phyloP scores from a whole-genome alignment of 2,329 filamentous ascomycete species.

The Calonectria hawksworthii region DNA sequence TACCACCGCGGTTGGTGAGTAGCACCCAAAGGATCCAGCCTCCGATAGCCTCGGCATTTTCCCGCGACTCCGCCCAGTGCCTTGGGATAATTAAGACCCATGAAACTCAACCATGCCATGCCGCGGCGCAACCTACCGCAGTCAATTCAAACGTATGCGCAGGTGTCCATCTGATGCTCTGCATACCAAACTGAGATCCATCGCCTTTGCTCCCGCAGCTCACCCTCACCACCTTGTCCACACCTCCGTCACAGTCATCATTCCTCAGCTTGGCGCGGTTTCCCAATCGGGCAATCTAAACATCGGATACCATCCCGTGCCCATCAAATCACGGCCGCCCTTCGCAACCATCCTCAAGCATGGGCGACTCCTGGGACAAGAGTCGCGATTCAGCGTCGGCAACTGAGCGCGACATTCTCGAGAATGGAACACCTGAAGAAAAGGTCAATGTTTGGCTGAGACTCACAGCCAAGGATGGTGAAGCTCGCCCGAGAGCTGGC shows the following conservation, averaged over 20 bases:
- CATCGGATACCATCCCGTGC: conserved; percentile 8
- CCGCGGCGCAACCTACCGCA: conserved; percentile 1
- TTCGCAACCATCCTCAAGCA: not conserved
- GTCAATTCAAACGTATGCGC: not conserved
- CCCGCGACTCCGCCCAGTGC: conserved; percentile 8
- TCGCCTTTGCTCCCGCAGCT: not conserved
- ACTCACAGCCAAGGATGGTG: conserved; percentile 44
- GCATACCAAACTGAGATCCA: not conserved
- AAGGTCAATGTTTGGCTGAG: conserved; percentile 51
- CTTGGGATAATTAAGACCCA: not conserved
- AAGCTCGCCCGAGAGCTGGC: conserved; percentile 48
- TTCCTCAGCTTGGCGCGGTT: not conserved
- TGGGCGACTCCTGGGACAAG: conserved; percentile 27
- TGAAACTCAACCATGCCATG: not conserved
- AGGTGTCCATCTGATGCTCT: not conserved
- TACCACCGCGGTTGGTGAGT: not conserved
- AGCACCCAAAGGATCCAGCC: not conserved
- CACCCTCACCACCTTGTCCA: not conserved
- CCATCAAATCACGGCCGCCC: not conserved
- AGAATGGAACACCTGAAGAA: conserved; percentile 50
- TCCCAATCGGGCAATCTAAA: not conserved
- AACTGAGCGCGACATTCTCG: conserved; percentile 34
- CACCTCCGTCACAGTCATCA: not conserved
- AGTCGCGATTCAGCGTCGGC: conserved; percentile 17
- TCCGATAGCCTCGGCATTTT: conserved; percentile 25